A percentile compares a stretch with the other conserved stretches of the same genome.
Conservation (phyloP, 2,329 filamentous ascomycete genomes). For the Xylariaceae sp. region DNA sequence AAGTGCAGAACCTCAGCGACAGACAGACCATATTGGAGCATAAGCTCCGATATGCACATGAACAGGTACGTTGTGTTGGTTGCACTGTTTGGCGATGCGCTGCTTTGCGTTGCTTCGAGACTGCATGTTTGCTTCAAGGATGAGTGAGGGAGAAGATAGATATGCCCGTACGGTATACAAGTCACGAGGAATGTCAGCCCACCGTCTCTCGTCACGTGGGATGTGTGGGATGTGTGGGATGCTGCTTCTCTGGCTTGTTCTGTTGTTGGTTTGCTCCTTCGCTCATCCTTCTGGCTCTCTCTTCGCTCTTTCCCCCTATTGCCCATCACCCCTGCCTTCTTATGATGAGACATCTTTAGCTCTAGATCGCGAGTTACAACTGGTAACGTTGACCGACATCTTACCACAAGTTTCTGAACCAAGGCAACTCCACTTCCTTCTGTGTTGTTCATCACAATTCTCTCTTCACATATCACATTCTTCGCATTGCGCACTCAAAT, state of each 20-base stretch:
- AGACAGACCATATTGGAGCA: constrained; percentile 61
- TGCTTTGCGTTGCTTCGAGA: background rate
- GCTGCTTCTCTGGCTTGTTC: constrained; percentile 17
- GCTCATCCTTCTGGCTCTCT: background rate
- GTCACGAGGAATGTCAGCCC: background rate
- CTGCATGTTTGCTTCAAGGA: too few relatives aligned
- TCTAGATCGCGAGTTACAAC: constrained; percentile 73
- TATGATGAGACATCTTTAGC: constrained; percentile 57
- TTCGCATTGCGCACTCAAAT: background rate
- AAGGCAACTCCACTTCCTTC: constrained; percentile 3
- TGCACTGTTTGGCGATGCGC: background rate
- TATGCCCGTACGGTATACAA: background rate
- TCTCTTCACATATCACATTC: background rate
- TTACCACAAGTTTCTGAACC: constrained; percentile 40
- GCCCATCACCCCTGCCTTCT: constrained; percentile 17
- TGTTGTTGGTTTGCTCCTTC: background rate
- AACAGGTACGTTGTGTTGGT: constrained; percentile 51
- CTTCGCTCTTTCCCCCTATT: background rate
- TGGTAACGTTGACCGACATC: constrained; percentile 58
- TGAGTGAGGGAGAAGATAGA: too few relatives aligned
- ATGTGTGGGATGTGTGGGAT: background rate
- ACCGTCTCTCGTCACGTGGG: background rate
- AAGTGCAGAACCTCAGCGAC: constrained; percentile 59
- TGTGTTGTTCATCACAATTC: background rate
- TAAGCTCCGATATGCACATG: constrained; percentile 61